phyloP scores from a whole-genome alignment of 345 rosid genomes.

The Linum lewisii region DNA sequence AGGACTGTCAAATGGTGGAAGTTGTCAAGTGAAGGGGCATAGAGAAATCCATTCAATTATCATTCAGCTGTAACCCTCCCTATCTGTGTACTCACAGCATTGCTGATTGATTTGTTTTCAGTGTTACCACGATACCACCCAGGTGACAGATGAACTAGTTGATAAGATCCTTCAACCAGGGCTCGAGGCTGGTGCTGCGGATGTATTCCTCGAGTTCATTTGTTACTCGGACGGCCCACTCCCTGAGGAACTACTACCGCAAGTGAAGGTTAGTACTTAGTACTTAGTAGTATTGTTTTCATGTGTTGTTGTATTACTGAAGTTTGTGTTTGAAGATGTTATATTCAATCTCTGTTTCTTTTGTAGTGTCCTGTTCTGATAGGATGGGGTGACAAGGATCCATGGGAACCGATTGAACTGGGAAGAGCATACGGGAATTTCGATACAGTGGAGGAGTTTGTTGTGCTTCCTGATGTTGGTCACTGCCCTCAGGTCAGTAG shows the following conservation, averaged over 20 bases:
- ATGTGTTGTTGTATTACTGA: background rate
- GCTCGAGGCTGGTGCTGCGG: conserved; percentile 80
- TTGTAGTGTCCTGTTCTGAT: conserved; percentile 73
- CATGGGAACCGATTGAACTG: conserved; percentile 83
- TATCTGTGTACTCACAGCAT: conserved; percentile 1
- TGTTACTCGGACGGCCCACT: conserved; percentile 90
- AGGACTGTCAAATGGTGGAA: too few species aligned
- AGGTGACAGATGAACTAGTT: conserved; percentile 85
- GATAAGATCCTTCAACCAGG: conserved; percentile 79
- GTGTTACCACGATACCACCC: conserved; percentile 75
- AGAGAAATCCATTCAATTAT: too few species aligned
- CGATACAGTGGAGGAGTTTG: conserved; percentile 58
- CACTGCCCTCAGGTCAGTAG: conserved; percentile 92
- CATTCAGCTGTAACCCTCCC: too few species aligned
- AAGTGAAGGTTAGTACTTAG: conserved; percentile 44
- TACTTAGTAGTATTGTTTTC: background rate
- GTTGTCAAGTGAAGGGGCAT: too few species aligned
- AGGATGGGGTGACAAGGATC: conserved; percentile 97
- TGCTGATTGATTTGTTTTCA: conserved; percentile 23
- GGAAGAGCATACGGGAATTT: conserved; percentile 55
- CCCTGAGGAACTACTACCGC: conserved; percentile 81
- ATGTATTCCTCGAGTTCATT: conserved; percentile 81
- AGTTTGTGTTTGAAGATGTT: background rate
- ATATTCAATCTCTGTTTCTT: conserved; percentile 2
- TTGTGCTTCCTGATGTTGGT: conserved; percentile 66